phyloP scores from a whole-genome alignment of 73 alveolate species.

The Tetrahymena borealis region DNA sequence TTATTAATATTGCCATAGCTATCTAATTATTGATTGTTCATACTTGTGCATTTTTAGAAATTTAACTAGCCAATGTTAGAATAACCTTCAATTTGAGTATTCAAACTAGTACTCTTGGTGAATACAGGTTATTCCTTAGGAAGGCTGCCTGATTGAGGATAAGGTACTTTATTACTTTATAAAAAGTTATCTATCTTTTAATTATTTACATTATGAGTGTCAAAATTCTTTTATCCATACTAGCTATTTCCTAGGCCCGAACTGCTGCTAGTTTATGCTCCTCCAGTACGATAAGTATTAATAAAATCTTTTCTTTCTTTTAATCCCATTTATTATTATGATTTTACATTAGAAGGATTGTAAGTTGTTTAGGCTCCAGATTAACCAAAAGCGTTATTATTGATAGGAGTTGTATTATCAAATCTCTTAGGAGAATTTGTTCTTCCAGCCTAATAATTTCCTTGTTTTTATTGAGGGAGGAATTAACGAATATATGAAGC shows the following conservation, averaged over 20 bases:
- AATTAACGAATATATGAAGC: constrained; percentile 62
- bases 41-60: neutral
- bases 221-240: neutral
- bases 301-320: neutral
- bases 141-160: neutral
- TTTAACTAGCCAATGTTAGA: neutral
- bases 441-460: neutral
- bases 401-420: neutral
- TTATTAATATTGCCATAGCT: neutral
- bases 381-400: neutral
- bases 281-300: neutral
- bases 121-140: neutral
- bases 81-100: neutral
- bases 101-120: neutral
- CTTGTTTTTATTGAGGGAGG: neutral
- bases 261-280: neutral
- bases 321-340: neutral
- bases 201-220: neutral
- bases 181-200: neutral
- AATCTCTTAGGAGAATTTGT: neutral
- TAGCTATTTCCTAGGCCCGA: neutral
- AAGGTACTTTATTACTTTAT: neutral
- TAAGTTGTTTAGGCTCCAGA: neutral
- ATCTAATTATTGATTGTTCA: neutral
- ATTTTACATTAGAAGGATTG: neutral